A percentile compares a stretch with the other conserved stretches of the same genome.
Evolutionary conservation across 371 early-diverging fungal species (phyloP).

Genomic region (Apophysomyces elegans): DNA sequence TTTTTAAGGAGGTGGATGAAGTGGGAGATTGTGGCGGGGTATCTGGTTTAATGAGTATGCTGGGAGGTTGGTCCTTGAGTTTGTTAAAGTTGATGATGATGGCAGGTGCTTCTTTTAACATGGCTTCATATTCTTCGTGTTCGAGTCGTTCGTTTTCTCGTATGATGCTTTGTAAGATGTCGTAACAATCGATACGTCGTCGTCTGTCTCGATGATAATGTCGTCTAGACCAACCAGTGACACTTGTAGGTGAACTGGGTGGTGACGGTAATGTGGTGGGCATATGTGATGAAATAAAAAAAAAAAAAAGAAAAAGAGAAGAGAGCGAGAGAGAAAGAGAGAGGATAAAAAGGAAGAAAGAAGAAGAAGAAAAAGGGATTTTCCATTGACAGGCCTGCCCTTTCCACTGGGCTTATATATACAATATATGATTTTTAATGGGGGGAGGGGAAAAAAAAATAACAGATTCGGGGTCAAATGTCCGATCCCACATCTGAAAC

Average conservation of each 20-base stretch:
- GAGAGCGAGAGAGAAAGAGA: neutral
- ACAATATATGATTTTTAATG: neutral
- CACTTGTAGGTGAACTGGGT: slow-evolving; percentile 2
- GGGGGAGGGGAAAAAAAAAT: neutral
- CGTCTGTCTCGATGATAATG: slow-evolving; percentile 38
- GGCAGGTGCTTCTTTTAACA: slow-evolving; percentile 31
- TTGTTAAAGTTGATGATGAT: slow-evolving; percentile 17
- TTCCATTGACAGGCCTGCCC: neutral
- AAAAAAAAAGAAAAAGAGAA: neutral
- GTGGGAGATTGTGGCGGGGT: slow-evolving; percentile 10
- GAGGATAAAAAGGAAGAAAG: neutral
- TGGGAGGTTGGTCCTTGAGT: slow-evolving; percentile 16
- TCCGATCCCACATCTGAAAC: slow-evolving; percentile 7
- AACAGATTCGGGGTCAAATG: neutral
- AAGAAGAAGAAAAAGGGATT: slow-evolving; percentile 8
- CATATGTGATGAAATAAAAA: neutral
- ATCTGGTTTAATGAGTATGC: slow-evolving; percentile 27
- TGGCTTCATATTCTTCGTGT: slow-evolving; percentile 35
- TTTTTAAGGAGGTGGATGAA: slow-evolving; percentile 4
- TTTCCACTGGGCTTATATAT: too few relatives aligned
- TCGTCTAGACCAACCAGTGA: neutral
- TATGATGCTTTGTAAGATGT: slow-evolving; percentile 41
- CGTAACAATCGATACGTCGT: slow-evolving; percentile 32
- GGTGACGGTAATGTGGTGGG: slow-evolving; percentile 14
- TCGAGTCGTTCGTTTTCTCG: slow-evolving; percentile 41